Evolutionary conservation across 495 filamentous ascomycete genomes (phyloP).

Genomic region (Aeminium ludgeri): DNA sequence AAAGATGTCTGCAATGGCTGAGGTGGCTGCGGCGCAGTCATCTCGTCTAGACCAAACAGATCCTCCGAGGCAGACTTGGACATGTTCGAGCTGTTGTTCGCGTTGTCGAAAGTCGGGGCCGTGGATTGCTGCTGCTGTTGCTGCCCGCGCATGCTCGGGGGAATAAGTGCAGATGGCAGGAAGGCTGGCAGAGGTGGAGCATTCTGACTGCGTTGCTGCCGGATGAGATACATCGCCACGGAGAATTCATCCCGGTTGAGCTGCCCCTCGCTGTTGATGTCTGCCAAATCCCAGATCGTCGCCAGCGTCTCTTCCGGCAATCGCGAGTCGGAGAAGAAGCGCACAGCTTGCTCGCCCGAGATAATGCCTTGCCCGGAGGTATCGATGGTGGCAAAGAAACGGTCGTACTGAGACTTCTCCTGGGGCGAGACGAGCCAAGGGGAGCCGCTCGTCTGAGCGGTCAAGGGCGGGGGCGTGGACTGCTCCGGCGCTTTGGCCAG

Average conservation of each 20-base stretch:
- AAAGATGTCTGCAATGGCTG: slow-evolving; percentile 34
- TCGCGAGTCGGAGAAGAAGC: slow-evolving; percentile 82
- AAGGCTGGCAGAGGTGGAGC: slow-evolving; percentile 40
- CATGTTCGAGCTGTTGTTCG: slow-evolving; percentile 29
- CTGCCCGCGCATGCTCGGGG: slow-evolving; percentile 71
- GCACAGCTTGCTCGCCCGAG: slow-evolving; percentile 86
- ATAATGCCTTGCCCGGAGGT: slow-evolving; percentile 63
- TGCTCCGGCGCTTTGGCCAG: slow-evolving; percentile 42
- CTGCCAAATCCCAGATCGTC: slow-evolving; percentile 93
- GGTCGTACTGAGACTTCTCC: slow-evolving; percentile 77
- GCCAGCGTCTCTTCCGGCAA: slow-evolving; percentile 79
- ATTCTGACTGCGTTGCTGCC: slow-evolving; percentile 48
- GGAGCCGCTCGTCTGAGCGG: slow-evolving; percentile 46
- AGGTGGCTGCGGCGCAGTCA: slow-evolving; percentile 41
- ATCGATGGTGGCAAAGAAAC: slow-evolving; percentile 67
- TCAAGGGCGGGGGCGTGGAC: slow-evolving; percentile 30
- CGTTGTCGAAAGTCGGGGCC: slow-evolving; percentile 35
- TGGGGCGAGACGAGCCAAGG: slow-evolving; percentile 70
- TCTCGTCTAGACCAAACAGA: slow-evolving; percentile 66
- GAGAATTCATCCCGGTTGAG: slow-evolving; percentile 83
- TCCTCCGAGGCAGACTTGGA: slow-evolving; percentile 76
- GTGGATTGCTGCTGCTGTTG: slow-evolving; percentile 29
- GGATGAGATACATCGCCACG: slow-evolving; percentile 92
- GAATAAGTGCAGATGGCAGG: slow-evolving; percentile 66
- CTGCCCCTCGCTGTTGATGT: slow-evolving; percentile 79